Conservation (phyloP, 768 basidiomycete species). For the Tulasnella sp. region DNA sequence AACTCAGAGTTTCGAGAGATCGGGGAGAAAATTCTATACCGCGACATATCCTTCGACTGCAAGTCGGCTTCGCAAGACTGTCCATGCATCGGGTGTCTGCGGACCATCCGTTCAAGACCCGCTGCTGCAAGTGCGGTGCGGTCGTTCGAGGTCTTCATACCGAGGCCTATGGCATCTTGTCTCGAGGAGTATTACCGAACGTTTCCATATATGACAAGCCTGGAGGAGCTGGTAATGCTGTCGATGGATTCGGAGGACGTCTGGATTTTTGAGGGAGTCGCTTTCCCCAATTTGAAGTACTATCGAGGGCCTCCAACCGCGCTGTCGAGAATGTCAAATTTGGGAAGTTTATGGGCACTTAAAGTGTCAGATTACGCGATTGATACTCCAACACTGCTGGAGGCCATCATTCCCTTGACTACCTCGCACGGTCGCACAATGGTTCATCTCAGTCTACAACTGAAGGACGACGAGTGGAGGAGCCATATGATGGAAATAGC, state of each 20-base stretch:
- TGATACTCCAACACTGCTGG: neutral
- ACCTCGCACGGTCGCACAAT: neutral
- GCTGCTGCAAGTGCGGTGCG: neutral
- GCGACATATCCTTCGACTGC: neutral
- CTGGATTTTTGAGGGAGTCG: neutral
- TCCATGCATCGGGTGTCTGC: neutral
- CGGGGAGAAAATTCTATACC: neutral
- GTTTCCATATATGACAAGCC: neutral
- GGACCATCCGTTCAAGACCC: neutral
- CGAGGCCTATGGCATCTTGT: neutral
- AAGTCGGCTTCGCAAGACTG: neutral
- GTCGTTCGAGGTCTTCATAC: neutral
- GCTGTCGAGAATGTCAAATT: neutral
- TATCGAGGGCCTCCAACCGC: neutral
- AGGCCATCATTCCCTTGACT: neutral
- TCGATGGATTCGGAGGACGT: neutral
- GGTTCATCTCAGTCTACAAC: slow-evolving; percentile 1
- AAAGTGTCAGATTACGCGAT: slow-evolving; percentile 1
- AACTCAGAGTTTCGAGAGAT: neutral
- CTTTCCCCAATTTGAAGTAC: slow-evolving; percentile 1
- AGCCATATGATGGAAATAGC: neutral
- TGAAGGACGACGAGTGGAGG: slow-evolving; percentile 3
- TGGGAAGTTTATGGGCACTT: neutral
- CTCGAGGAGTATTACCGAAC: neutral
- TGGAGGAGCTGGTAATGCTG: neutral